Evolutionary conservation across 495 filamentous ascomycete species (phyloP).

Genomic region (Penicillium turbatum): DNA sequence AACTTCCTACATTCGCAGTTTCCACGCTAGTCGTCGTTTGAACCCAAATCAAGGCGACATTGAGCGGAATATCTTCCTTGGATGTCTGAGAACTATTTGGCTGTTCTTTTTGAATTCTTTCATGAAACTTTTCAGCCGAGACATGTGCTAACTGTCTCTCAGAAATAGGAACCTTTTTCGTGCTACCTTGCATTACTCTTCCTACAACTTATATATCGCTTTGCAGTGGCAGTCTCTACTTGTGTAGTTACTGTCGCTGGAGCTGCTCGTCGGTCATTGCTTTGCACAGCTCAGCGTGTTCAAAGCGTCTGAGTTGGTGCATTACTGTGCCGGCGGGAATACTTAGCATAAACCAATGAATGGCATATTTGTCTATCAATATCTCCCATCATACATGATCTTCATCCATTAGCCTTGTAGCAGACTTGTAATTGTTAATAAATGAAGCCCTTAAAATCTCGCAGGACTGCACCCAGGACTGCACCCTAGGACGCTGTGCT

Average conservation of each 20-base stretch:
- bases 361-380: neutral
- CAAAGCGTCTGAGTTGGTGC: neutral
- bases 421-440: neutral
- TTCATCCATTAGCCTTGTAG: neutral
- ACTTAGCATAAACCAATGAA: neutral
- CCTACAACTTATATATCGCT: neutral
- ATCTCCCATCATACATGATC: neutral
- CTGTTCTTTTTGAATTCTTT: constrained; percentile 19
- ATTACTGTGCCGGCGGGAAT: neutral
- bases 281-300: neutral
- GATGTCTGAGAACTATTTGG: constrained; percentile 45
- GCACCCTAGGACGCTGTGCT: constrained; percentile 25
- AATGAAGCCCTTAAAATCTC: neutral
- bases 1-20: constrained; percentile 52
- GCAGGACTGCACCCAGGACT: constrained; percentile 1
- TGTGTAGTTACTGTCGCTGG: neutral
- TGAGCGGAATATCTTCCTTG: constrained; percentile 51
- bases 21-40: constrained; percentile 50
- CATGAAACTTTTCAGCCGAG: constrained; percentile 3
- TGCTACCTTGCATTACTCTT: neutral
- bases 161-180: constrained; percentile 12
- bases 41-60: constrained; percentile 44
- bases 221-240: neutral
- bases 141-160: constrained; percentile 23
- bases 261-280: neutral